phyloP scores from a whole-genome alignment of 257 asterid species.

The Forsythia viridissima region DNA sequence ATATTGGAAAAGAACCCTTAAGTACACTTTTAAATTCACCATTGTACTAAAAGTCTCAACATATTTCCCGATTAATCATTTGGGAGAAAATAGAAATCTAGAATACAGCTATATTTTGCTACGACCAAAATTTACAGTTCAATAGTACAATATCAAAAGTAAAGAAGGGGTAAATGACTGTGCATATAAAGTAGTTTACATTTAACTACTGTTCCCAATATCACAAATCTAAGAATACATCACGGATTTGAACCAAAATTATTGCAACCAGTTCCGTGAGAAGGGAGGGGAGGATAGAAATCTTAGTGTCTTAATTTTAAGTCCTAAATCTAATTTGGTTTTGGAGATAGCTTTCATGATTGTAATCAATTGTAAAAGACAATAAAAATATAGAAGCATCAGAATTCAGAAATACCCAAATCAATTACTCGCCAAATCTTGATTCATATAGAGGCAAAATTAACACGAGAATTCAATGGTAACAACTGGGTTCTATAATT shows the following conservation, averaged over 20 bases:
- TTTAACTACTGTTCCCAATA: too few species aligned
- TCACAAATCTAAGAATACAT: too few species aligned
- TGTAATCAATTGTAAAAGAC: conserved; percentile 7
- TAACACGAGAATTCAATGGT: background rate
- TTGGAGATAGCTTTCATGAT: background rate
- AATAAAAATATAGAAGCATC: conserved; percentile 10
- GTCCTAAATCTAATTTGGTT: background rate
- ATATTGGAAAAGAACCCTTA: background rate
- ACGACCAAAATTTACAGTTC: background rate
- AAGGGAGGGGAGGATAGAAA: background rate
- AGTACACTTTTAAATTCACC: background rate
- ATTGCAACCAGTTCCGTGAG: background rate
- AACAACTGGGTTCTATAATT: background rate
- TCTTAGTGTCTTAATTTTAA: background rate
- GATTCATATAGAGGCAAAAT: background rate
- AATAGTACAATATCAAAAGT: background rate
- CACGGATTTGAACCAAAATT: background rate
- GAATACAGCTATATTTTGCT: background rate
- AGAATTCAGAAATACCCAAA: conserved; percentile 13
- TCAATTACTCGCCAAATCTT: conserved; percentile 15
- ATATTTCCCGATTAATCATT: background rate
- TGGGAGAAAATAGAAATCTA: background rate
- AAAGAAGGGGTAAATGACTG: background rate
- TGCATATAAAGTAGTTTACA: background rate
- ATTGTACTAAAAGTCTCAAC: background rate